phyloP scores from a whole-genome alignment of 306 rosid genomes.

The Boehmeria nivea region DNA sequence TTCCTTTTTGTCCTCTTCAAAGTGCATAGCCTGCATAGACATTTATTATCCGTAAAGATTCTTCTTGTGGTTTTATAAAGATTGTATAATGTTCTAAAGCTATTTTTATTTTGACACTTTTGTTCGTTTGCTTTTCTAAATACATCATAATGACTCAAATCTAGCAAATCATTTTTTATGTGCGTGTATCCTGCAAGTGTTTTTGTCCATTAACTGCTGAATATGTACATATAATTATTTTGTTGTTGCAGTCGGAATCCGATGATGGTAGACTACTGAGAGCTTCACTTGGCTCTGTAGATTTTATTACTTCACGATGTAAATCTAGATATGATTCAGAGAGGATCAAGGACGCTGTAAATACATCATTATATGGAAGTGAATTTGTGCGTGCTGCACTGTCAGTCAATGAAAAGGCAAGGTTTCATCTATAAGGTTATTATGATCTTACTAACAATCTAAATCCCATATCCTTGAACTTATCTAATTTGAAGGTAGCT shows the following conservation, averaged over 20 bases:
- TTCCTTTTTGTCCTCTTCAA: too few species aligned
- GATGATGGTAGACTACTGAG: slow-evolving; percentile 49
- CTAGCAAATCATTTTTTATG: background rate
- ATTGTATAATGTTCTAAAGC: too few species aligned
- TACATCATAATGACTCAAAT: background rate
- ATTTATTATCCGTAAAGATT: too few species aligned
- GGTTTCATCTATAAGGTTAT: slow-evolving; percentile 10
- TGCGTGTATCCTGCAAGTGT: too few species aligned
- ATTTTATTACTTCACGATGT: slow-evolving; percentile 81
- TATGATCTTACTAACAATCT: background rate
- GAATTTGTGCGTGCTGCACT: slow-evolving; percentile 97
- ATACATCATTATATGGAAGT: slow-evolving; percentile 75
- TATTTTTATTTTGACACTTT: too few species aligned
- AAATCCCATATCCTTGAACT: background rate
- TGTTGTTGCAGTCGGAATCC: slow-evolving; percentile 59
- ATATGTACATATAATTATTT: slow-evolving; percentile 19
- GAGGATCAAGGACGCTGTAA: slow-evolving; percentile 78
- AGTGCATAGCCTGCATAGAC: too few species aligned
- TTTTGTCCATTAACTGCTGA: background rate
- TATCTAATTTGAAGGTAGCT: background rate
- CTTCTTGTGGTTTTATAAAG: too few species aligned
- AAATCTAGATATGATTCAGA: slow-evolving; percentile 58
- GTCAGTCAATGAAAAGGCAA: slow-evolving; percentile 72
- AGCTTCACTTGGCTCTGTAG: slow-evolving; percentile 94
- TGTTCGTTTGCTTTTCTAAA: slow-evolving; percentile 5